Evolutionary conservation across 2,329 filamentous ascomycete species (phyloP), one percentile per base, ranked within the genome.

Genomic region (Cytospora mali): DNA sequence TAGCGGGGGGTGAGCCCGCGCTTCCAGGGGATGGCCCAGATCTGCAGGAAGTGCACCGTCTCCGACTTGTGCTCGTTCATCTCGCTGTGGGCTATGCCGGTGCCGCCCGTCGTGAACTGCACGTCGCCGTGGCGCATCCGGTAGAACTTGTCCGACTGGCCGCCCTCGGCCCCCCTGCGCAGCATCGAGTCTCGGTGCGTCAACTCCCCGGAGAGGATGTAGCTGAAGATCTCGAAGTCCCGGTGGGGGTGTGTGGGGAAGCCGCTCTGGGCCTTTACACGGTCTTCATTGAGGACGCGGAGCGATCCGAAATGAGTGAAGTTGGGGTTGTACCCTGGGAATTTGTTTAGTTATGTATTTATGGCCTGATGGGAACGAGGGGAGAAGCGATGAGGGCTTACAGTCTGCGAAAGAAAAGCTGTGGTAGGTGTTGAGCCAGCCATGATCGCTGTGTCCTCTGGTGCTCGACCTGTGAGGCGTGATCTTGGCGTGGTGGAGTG

Each of bases 91-190:
- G 91, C 85, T 70, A 96, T 85, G 69, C 87, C 87, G 6, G 86
- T 92, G 60, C 92, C 92, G n/a, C 91, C 92, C 16, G 89, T 93
- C 11, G 92, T 96, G 75, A 96, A 96, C 72, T 96, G 92, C 51
- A 96, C 90, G 74, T 96, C 92, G 14, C 92, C 91, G 42, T 91
- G 82, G 70, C 84, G 84, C 80, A 96, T 88, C 35, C 85, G 80
- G 71, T 81, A 91, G 72, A 90, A 91, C 68, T 85, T 80, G 72
- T 90, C 86, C 50, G 83, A 82, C 66, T 80, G 76, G 18, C 73
- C 80, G 25, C 81, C 85, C 71, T 89, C 87, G 23, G 79, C 76
- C 52, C 86, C 86, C 76, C 88, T 91, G 74, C 85, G 85, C 69
- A 91, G 84, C 88, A 96, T 93, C 65, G 86, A 90, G 77, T 96